Evolutionary conservation across 192 early-diverging fungal genomes (phyloP), one percentile per base, ranked within the genome.

Genomic region (Backusella tuberculispora): DNA sequence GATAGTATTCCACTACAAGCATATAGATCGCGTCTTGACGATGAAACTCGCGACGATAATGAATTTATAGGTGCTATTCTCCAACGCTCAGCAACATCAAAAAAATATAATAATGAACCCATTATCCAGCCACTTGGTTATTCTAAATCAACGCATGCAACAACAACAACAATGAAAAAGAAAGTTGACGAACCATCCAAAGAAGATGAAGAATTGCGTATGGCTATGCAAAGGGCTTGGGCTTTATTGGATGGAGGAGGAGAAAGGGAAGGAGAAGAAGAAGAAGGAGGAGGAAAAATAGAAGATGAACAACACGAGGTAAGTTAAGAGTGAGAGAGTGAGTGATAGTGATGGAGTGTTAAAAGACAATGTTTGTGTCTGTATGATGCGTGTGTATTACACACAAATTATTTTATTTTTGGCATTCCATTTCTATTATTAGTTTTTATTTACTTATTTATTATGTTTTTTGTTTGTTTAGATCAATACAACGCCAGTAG

Each of bases 191-290:
- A n/a, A 26, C 72, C 72, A 3, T 46, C 56, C 10, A 13, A 63
- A 37, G 76, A 77, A 34, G 71, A 73, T 24, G 71, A 73, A n/a
- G 76, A 78, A 19, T 50, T 78, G 4, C 70, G 53, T 17, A 24
- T 64, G 13, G 65, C 47, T 24, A 71, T 78, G 48, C 71, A 78
- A 43, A 29, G 63, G 17, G 76, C 71, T 37, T 78, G 70, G 76
- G 76, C 76, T 45, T 64, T 73, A 43, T 63, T 73, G 24, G 71
- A 73, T 44, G 47, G 34, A n/a, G 68, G 43, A 24, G 53, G 19
- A 50, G n/a, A n/a, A 19, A 19, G 26, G 0, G 53, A 60, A 12
- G 53, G 53, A 50, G 45, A 19, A 17, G 21, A 47, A 40, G n/a
- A 29, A 37, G 13, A 47, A 34, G 29, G 29, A 34, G 29, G 17